Conservation (phyloP, 805 yeast genomes). For the Hermanozyma aechmeae region DNA sequence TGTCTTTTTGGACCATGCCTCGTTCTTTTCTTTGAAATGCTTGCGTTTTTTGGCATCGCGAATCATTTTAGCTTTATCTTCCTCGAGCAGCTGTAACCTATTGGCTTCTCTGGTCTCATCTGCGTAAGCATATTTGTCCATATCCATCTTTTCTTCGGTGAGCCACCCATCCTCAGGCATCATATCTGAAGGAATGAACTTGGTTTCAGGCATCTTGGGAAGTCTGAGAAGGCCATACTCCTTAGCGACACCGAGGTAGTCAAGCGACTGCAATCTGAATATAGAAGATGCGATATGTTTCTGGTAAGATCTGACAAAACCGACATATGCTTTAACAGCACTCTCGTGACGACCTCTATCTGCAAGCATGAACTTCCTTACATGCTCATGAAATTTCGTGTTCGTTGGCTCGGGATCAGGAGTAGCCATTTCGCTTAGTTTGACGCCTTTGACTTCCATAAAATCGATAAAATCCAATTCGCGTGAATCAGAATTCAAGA, state of each 20-base stretch:
- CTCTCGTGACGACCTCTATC: conserved; percentile 80
- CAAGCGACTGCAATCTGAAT: conserved; percentile 64
- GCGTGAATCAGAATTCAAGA: conserved; percentile 59
- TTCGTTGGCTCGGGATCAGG: conserved; percentile 9
- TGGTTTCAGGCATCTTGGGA: conserved; percentile 92
- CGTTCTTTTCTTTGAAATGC: conserved; percentile 41
- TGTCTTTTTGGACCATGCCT: conserved; percentile 73
- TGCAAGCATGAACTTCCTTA: conserved; percentile 47
- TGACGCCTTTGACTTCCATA: conserved; percentile 59
- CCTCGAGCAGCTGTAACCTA: conserved; percentile 51
- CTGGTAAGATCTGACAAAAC: conserved; percentile 72
- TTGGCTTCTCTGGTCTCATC: conserved; percentile 57
- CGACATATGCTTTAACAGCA: conserved; percentile 73
- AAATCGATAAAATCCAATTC: conserved; percentile 80
- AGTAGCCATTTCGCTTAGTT: conserved; percentile 31
- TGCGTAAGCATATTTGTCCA: conserved; percentile 57
- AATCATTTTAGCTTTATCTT: conserved; percentile 28
- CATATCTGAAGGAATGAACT: conserved; percentile 33
- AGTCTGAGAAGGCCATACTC: conserved; percentile 74
- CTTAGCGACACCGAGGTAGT: conserved; percentile 61
- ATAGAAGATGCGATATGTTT: conserved; percentile 86
- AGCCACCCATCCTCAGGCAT: conserved; percentile 75
- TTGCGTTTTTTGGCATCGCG: conserved; percentile 33
- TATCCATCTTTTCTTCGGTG: conserved; percentile 43
- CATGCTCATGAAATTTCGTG: conserved; percentile 13